Conservation (phyloP, 2,329 filamentous ascomycete species). For the Immersiporthe knoxdaviesiana region DNA sequence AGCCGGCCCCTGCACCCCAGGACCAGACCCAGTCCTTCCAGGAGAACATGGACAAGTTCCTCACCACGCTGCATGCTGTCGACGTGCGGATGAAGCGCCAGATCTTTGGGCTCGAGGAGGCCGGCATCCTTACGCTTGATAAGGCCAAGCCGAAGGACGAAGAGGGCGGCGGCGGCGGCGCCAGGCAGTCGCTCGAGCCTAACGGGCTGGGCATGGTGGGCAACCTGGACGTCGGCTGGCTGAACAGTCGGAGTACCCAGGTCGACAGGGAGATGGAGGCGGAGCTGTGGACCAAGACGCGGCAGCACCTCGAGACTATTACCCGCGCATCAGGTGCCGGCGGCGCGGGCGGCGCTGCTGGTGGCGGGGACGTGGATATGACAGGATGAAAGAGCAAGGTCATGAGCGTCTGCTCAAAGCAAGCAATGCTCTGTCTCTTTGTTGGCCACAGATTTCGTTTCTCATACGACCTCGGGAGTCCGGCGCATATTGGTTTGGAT, state of each 20-base stretch:
- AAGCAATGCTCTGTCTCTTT: neutral
- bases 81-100: slow-evolving; percentile 76
- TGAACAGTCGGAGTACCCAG: slow-evolving; percentile 83
- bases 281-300: slow-evolving; percentile 72
- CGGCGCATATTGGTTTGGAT: slow-evolving; percentile 13
- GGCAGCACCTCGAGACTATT: slow-evolving; percentile 54
- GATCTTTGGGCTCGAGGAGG: slow-evolving; percentile 81
- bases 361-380: slow-evolving; percentile 39
- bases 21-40: slow-evolving; percentile 62
- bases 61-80: slow-evolving; percentile 72
- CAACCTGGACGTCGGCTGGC: slow-evolving; percentile 79
- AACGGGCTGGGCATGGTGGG: slow-evolving; percentile 60
- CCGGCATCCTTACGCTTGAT: slow-evolving; percentile 66
- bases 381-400: slow-evolving; percentile 30
- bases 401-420: too few species aligned
- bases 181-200: slow-evolving; percentile 49
- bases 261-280: slow-evolving; percentile 83
- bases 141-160: slow-evolving; percentile 33
- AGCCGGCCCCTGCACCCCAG: slow-evolving; percentile 43
- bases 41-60: slow-evolving; percentile 66
- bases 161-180: slow-evolving; percentile 28
- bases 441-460: neutral
- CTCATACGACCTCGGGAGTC: slow-evolving; percentile 5
- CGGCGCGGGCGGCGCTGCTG: neutral
- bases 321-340: slow-evolving; percentile 19